Conservation (phyloP, 768 basidiomycete genomes). For the Collybia sordida region DNA sequence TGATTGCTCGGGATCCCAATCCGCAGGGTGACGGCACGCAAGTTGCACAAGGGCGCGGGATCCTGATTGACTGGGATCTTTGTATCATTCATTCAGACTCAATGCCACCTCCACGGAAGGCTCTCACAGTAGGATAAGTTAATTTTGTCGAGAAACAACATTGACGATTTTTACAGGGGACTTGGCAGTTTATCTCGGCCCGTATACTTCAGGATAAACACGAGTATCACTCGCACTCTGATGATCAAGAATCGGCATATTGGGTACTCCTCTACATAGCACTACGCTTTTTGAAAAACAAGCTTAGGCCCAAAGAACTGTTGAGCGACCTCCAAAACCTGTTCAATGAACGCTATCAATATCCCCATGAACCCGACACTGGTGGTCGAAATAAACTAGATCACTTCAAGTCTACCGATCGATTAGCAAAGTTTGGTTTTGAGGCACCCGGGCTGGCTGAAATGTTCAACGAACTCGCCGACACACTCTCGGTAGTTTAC, state of each 20-base stretch:
- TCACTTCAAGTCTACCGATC: too few species aligned
- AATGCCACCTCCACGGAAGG: background rate
- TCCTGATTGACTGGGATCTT: conserved; percentile 1
- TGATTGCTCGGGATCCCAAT: background rate
- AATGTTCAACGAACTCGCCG: too few species aligned
- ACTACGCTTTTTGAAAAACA: background rate
- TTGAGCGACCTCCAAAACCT: too few species aligned
- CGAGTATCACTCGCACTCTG: background rate
- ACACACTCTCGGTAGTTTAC: too few species aligned
- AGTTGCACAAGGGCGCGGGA: background rate
- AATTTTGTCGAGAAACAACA: background rate
- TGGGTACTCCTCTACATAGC: background rate
- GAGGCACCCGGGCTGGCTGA: too few species aligned
- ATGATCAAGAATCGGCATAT: background rate
- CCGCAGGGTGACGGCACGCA: too few species aligned
- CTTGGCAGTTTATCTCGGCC: background rate
- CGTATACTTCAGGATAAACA: background rate
- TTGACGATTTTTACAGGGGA: background rate
- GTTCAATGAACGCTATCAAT: too few species aligned
- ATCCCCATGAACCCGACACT: too few species aligned
- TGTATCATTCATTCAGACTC: background rate
- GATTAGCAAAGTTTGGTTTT: too few species aligned
- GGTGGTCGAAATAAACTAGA: too few species aligned
- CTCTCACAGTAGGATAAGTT: background rate
- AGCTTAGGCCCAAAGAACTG: too few species aligned